Conservation (phyloP, 2,329 filamentous ascomycete species). For the Salinomyces thailandicus region DNA sequence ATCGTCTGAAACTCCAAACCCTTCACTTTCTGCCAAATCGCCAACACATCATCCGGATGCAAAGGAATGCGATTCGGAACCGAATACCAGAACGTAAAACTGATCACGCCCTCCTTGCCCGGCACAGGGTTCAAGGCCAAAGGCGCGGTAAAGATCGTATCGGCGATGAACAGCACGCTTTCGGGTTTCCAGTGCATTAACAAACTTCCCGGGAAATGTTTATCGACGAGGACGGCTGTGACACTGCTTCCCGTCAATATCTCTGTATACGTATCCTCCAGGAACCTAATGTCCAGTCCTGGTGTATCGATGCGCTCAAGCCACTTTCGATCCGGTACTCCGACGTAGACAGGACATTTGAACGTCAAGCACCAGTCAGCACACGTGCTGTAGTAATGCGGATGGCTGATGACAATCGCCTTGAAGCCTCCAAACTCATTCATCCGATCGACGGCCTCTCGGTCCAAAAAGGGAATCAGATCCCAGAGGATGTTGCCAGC, state of each 20-base stretch:
- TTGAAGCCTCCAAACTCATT: conserved; percentile 24
- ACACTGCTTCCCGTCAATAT: conserved; percentile 36
- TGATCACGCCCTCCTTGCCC: conserved; percentile 28
- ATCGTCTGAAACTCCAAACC: conserved; percentile 51
- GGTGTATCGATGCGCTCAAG: conserved; percentile 36
- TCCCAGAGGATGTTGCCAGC: conserved; percentile 69
- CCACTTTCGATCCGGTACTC: conserved; percentile 56
- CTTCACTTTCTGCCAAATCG: conserved; percentile 57
- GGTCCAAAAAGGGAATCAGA: conserved; percentile 57
- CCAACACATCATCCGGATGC: conserved; percentile 48
- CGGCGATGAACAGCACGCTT: conserved; percentile 53
- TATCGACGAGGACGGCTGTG: conserved; percentile 57
- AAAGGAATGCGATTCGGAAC: conserved; percentile 64
- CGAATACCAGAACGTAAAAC: conserved; percentile 65
- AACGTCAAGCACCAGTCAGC: conserved; percentile 61
- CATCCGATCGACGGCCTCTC: conserved; percentile 48
- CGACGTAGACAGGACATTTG: conserved; percentile 56
- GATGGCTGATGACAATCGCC: conserved; percentile 55
- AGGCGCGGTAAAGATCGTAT: conserved; percentile 62
- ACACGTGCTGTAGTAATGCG: conserved; percentile 69
- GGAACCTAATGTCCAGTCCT: conserved; percentile 33
- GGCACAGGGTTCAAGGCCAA: conserved; percentile 10
- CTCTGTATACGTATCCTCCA: conserved; percentile 24
- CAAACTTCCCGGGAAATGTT: conserved; percentile 66
- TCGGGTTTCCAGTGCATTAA: conserved; percentile 51